These are phyloP conservation scores for Penicillium rolfsii DNA, from an alignment of 2,329 filamentous ascomycete genomes.

Conservation along the genomic window DNA sequence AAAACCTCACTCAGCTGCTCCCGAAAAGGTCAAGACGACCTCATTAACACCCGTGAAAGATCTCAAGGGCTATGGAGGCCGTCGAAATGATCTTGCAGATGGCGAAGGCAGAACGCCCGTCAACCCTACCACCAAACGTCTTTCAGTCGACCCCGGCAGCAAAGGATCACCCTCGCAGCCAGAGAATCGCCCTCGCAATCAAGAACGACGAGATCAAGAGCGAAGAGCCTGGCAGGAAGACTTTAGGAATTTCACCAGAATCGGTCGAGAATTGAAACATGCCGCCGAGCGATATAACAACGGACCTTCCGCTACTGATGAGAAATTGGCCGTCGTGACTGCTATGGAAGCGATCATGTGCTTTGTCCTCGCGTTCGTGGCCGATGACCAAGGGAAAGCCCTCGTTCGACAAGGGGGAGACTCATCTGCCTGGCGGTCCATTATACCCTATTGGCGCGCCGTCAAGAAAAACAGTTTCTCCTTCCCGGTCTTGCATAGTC, in stretches of 20 bases:
- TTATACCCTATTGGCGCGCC: slow-evolving; percentile 53
- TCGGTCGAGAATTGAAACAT: slow-evolving; percentile 53
- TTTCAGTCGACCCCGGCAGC: slow-evolving; percentile 31
- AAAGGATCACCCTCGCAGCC: slow-evolving; percentile 37
- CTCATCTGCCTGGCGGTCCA: slow-evolving; percentile 51
- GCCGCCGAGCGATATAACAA: slow-evolving; percentile 45
- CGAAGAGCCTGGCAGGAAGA: slow-evolving; percentile 49
- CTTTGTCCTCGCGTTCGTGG: slow-evolving; percentile 53
- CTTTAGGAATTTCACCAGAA: slow-evolving; percentile 46
- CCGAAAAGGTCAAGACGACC: slow-evolving; percentile 31
- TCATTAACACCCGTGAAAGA: slow-evolving; percentile 51
- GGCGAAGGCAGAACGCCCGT: slow-evolving; percentile 47
- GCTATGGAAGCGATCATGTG: slow-evolving; percentile 52
- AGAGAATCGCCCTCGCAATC: slow-evolving; percentile 33
- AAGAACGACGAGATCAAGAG: slow-evolving; percentile 44
- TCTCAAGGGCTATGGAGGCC: slow-evolving; percentile 41
- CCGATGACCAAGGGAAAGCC: slow-evolving; percentile 46
- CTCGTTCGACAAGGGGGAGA: slow-evolving; percentile 43
- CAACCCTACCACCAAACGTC: slow-evolving; percentile 35
- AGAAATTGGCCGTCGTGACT: slow-evolving; percentile 45
- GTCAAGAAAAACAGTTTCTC: slow-evolving; percentile 44
- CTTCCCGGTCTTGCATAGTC: slow-evolving; percentile 47
- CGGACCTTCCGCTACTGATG: slow-evolving; percentile 33
- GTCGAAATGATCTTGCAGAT: slow-evolving; percentile 46
- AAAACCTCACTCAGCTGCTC: slow-evolving; percentile 37